A percentile compares a stretch with the other conserved stretches of the same genome.
Evolutionary conservation across 306 rosid species (phyloP).

Genomic region (Sphenostylis stenocarpa): DNA sequence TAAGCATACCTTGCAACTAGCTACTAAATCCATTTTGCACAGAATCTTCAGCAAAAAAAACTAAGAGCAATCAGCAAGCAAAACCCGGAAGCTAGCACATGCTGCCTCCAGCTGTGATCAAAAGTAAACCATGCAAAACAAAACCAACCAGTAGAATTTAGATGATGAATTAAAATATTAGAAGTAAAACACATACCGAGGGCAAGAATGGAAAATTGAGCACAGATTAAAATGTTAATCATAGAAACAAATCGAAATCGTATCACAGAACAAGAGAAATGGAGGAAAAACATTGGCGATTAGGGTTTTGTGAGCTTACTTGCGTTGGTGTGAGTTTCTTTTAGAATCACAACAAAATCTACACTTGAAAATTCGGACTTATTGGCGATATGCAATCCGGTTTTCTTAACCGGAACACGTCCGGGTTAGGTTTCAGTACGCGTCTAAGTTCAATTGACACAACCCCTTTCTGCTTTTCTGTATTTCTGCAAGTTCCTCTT

Average conservation of each 20-base stretch:
- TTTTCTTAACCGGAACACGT: conserved; percentile 53
- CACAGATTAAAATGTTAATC: neutral
- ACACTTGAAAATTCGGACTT: conserved; percentile 64
- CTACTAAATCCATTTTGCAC: conserved; percentile 67
- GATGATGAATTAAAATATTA: neutral
- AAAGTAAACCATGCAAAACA: conserved; percentile 29
- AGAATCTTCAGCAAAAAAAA: conserved; percentile 41
- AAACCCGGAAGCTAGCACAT: conserved; percentile 38
- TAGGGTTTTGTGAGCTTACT: conserved; percentile 47
- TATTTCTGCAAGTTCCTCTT: neutral
- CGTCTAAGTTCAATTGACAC: conserved; percentile 31
- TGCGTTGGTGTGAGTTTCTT: conserved; percentile 40
- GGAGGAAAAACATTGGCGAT: neutral
- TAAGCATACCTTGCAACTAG: conserved; percentile 73
- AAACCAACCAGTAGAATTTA: conserved; percentile 22
- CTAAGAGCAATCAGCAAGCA: conserved; percentile 27
- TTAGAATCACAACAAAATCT: conserved; percentile 53
- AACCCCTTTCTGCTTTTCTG: neutral
- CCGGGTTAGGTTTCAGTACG: conserved; percentile 70
- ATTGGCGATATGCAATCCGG: conserved; percentile 59
- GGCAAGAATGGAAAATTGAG: neutral
- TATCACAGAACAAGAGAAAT: neutral
- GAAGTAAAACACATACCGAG: neutral
- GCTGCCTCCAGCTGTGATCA: conserved; percentile 39
- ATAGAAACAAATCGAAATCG: neutral